phyloP scores from a whole-genome alignment of 2,329 filamentous ascomycete genomes.

The Lecanosticta acicola region DNA sequence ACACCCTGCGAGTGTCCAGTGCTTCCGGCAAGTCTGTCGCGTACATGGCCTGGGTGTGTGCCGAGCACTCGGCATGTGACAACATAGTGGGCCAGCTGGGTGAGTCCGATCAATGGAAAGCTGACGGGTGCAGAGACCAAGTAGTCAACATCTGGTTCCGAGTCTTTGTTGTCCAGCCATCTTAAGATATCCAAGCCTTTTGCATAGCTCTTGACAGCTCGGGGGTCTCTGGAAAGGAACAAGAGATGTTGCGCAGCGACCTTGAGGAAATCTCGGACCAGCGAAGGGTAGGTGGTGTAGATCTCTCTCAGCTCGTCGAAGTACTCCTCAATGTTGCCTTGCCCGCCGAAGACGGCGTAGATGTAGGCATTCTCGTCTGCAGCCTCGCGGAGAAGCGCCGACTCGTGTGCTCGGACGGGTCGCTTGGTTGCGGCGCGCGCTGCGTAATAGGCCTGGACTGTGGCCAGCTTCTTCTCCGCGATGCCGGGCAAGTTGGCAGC shows the following conservation, averaged over 20 bases:
- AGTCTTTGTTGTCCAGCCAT: constrained; percentile 84
- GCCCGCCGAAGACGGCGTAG: constrained; percentile 92
- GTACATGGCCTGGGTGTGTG: constrained; percentile 79
- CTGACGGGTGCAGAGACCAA: constrained; percentile 91
- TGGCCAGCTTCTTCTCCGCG: constrained; percentile 81
- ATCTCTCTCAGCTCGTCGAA: constrained; percentile 94
- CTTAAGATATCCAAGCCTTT: constrained; percentile 94
- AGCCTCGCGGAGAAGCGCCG: constrained; percentile 82
- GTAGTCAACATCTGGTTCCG: constrained; percentile 90
- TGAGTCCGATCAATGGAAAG: constrained; percentile 89
- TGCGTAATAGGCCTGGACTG: constrained; percentile 86
- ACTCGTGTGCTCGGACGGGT: constrained; percentile 86
- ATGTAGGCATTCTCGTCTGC: constrained; percentile 76
- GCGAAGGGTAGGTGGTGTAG: constrained; percentile 83
- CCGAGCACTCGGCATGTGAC: constrained; percentile 90
- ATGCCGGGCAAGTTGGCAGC: constrained; percentile 84
- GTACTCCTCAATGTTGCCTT: constrained; percentile 99
- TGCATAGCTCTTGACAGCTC: constrained; percentile 89
- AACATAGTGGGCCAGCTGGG: constrained; percentile 91
- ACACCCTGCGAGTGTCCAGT: constrained; percentile 97
- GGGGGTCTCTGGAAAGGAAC: constrained; percentile 71
- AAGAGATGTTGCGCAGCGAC: constrained; percentile 83
- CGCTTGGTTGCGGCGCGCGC: constrained; percentile 78
- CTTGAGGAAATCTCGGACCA: constrained; percentile 78
- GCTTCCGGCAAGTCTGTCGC: constrained; percentile 76